Base-by-base conservation (phyloP, 2,329 filamentous ascomycete species). In the Bipolaris cookei region DNA sequence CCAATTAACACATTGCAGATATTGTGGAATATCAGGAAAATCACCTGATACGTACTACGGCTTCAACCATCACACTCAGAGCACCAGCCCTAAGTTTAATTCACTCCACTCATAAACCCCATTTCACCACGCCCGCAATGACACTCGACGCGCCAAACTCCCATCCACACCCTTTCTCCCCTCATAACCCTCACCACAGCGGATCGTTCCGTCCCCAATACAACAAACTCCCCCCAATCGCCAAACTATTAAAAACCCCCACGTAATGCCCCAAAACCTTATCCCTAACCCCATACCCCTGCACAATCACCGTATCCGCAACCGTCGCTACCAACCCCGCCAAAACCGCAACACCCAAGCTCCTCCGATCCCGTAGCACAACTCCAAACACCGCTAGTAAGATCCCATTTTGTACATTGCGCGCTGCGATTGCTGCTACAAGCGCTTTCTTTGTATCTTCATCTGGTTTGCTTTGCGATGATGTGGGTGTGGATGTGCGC, bases 241-340 rank as follows among this genome's bases (percentile, higher is more conserved):
- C 62, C 8, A 68, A 10, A 38, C 66, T 65, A 47, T 69, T 69
- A 39, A 69, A 65, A 7, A 69, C 51, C 0, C 66, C 66, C n/a
- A 69, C 37, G 30, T 62, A 68, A 25, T 69, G 66, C 7, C 66
- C 66, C 7, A 52, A 49, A 18, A 66, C 46, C 48, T 69, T 69
- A 6, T 68, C 62, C 35, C 61, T 62, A 13, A 56, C 61, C 2
- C 66, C 66, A 38, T 69, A 69, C 4, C 59, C 58, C 6, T 51
- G 52, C 3, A 69, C 65, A 49, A 69, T 69, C 1, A 64, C 47
- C 5, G 65, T 65, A 28, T 69, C 66, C n/a, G 66, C 65, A 13
- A 63, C 14, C 1, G 66, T 69, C 5, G 66, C 56, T 1, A 69
- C 62, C 30, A 69, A 35, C 1, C 66, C 66, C 16, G 65, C 66